A percentile compares a stretch with the other conserved stretches of the same genome.
These are phyloP conservation scores for Lichtheimia hyalospora DNA, from an alignment of 371 early-diverging fungal genomes.

Conservation along the genomic window DNA sequence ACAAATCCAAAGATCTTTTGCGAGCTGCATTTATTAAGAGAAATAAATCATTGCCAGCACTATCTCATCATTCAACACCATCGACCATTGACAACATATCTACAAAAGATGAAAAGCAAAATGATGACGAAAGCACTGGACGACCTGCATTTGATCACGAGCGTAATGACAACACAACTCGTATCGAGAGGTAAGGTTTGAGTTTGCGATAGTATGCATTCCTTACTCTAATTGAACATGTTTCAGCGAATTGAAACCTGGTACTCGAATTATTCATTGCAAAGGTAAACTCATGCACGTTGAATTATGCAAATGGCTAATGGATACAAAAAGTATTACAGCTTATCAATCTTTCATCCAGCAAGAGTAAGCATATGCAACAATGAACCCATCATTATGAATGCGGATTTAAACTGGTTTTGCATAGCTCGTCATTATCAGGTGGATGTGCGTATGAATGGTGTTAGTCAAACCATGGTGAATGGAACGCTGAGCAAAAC, in stretches of 20 bases:
- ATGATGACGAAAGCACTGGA: not conserved
- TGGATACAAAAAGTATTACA: constrained; percentile 6
- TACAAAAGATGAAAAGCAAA: no score
- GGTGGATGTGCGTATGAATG: constrained; percentile 15
- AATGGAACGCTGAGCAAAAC: constrained; percentile 6
- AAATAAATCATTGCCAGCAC: not conserved
- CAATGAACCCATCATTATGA: not conserved
- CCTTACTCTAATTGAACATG: no score
- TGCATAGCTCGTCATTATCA: constrained; percentile 7
- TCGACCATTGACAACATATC: no score
- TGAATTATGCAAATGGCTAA: no score
- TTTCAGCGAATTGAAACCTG: no score
- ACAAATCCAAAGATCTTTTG: no score
- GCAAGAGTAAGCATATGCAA: constrained; percentile 8
- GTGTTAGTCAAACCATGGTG: constrained; percentile 11
- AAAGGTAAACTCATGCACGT: no score
- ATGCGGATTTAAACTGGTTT: not conserved
- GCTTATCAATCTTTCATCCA: constrained; percentile 17
- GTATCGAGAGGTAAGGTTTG: no score
- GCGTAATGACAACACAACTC: no score
- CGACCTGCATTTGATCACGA: not conserved
- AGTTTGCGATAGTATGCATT: no score
- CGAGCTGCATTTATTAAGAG: no score
- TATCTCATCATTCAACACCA: not conserved
- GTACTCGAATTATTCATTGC: not conserved